phyloP scores from a whole-genome alignment of 768 basidiomycete genomes.

The Chalciporus piperatus region DNA sequence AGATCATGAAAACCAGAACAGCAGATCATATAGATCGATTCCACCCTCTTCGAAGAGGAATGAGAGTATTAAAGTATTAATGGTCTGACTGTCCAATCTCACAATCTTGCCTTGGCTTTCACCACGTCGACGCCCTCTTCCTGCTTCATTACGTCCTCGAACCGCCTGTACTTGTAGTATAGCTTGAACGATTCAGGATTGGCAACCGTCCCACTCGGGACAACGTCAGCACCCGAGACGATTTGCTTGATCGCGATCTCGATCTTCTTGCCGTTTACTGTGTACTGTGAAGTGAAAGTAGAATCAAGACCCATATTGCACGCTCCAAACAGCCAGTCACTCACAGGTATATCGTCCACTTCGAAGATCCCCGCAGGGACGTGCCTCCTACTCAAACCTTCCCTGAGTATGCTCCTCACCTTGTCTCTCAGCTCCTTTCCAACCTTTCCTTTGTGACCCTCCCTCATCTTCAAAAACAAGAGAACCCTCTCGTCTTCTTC shows the following conservation, averaged over 20 bases:
- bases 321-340: conserved; percentile 24
- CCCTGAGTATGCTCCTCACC: conserved; percentile 55
- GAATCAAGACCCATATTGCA: neutral
- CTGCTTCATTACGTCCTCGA: conserved; percentile 34
- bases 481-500: conserved; percentile 75
- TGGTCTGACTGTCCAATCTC: neutral
- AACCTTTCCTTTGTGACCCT: conserved; percentile 48
- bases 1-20: no score
- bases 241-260: conserved; percentile 80
- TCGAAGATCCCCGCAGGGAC: conserved; percentile 70
- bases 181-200: conserved; percentile 65
- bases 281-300: conserved; percentile 47
- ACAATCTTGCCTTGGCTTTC: conserved; percentile 13
- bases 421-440: conserved; percentile 54
- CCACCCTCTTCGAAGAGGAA: no score
- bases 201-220: conserved; percentile 72
- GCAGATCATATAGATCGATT: no score
- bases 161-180: conserved; percentile 61
- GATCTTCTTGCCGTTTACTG: conserved; percentile 75
- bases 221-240: conserved; percentile 59
- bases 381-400: conserved; percentile 65
- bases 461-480: conserved; percentile 67
- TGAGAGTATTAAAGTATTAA: no score
- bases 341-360: conserved; percentile 64
- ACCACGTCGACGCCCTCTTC: conserved; percentile 12